Percentiles rank a stretch among this genome's conserved stretches.
phyloP scores from a whole-genome alignment of 306 rosid species.

The Erythrophleum fordii region DNA sequence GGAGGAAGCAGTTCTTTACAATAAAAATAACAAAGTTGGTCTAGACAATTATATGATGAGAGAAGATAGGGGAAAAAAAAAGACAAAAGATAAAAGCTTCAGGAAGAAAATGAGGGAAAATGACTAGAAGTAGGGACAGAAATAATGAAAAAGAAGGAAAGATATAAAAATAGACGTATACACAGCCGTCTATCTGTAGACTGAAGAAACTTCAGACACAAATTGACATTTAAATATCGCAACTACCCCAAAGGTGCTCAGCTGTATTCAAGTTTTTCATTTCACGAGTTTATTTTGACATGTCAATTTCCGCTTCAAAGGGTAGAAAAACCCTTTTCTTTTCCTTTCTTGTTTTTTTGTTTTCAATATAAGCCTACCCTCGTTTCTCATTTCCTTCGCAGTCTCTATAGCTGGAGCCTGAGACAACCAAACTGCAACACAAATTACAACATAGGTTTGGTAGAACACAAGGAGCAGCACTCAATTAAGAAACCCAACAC shows the following conservation, averaged over 20 bases:
- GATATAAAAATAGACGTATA: not conserved
- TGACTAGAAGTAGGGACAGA: not conserved
- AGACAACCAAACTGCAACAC: not conserved
- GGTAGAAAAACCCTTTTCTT: not conserved
- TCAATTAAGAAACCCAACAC: not conserved
- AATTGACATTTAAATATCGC: too few species aligned
- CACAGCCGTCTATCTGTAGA: not conserved
- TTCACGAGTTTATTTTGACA: not conserved
- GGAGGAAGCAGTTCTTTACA: not conserved
- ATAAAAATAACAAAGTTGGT: not conserved
- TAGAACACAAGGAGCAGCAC: not conserved
- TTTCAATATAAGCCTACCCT: not conserved
- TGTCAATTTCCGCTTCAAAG: not conserved
- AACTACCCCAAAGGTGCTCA: too few species aligned
- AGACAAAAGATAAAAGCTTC: not conserved
- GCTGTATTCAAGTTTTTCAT: not conserved
- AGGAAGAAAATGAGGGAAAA: not conserved
- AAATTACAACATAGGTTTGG: not conserved
- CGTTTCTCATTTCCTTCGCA: not conserved
- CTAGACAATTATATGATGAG: not conserved
- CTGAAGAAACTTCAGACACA: not conserved
- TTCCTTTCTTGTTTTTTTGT: too few species aligned
- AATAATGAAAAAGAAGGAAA: not conserved
- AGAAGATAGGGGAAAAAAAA: not conserved
- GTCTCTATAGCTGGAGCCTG: not conserved